Base-by-base conservation (phyloP, 2,329 filamentous ascomycete genomes). In the Trichoderma gracile region DNA sequence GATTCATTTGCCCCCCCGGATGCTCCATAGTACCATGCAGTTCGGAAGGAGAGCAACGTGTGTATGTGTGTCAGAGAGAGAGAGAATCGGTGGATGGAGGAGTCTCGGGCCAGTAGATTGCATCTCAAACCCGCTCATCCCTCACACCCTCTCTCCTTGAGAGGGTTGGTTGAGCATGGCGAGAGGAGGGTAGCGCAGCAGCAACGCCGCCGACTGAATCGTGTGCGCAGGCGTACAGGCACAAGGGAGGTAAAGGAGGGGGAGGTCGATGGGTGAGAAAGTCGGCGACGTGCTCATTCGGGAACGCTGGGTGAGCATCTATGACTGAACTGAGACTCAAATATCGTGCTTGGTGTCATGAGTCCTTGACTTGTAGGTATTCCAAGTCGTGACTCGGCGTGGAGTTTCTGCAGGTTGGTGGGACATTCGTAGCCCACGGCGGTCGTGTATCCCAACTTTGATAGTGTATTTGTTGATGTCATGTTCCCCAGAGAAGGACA, bases 101-200 rank as follows among this genome's bases (percentile, higher is more conserved):
- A 14, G 49, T 52, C 21, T 12, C 38, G 46, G 38, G 17, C 46
- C 38, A 52, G 33, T 52, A 57, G 42, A 23, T 42, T 43, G 15
- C 17, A 17, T 33, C 33, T 23, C 47, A 52, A 33, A 52, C 57
- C 57, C 38, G 38, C 38, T 60, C 19, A 30, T 7, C 23, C 12
- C 9, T 19, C 33, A n/a, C 27, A 21, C 5, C 33, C 40, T 42
- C 27, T n/a, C 33, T 23, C 27, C 27, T n/a, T 10, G 30, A 27
- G 45, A 59, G 45, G 45, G 30, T 49, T 55, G 50, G 30, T 42
- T n/a, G 27, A 59, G 17, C 19, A 59, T 49, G 23, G 54, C 38
- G 40, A 45, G n/a, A 23, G 40, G 61, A 42, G 30, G 61, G 52
- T 57, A 43, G 33, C 42, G 53, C 61, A 64, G 54, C 61, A 58